Percentiles rank a stretch among this genome's conserved stretches.
These are phyloP conservation scores for Mollisiaceae sp. DNA, from an alignment of 2,329 filamentous ascomycete species.

Conservation along the genomic window DNA sequence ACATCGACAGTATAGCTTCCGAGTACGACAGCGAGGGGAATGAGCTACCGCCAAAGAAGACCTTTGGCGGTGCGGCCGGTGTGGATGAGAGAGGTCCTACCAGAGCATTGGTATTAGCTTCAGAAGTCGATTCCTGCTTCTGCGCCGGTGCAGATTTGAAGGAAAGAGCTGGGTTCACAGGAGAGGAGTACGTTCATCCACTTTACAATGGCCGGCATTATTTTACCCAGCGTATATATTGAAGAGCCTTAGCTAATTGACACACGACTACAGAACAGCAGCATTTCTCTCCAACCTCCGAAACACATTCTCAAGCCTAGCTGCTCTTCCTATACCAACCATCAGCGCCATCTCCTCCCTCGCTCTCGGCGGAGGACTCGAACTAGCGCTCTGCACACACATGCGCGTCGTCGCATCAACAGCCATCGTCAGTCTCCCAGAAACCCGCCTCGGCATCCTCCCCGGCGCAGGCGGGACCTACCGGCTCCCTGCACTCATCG, in stretches of 20 bases:
- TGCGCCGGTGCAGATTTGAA: constrained; percentile 96
- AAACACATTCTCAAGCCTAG: constrained; percentile 73
- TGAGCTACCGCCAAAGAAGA: constrained; percentile 50
- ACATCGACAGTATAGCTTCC: constrained; percentile 73
- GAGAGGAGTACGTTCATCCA: constrained; percentile 65
- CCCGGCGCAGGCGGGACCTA: constrained; percentile 94
- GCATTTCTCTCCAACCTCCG: constrained; percentile 81
- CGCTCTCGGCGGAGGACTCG: constrained; percentile 91
- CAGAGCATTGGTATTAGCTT: constrained; percentile 81
- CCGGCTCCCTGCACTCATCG: constrained; percentile 82
- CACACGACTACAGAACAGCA: constrained; percentile 62
- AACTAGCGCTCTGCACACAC: constrained; percentile 87
- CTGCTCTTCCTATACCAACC: constrained; percentile 82
- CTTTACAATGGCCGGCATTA: background rate
- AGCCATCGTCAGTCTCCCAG: constrained; percentile 81
- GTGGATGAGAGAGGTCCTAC: constrained; percentile 62
- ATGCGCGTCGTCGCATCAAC: constrained; percentile 86
- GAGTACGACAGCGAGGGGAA: constrained; percentile 63
- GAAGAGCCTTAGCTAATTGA: background rate
- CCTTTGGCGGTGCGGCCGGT: constrained; percentile 53
- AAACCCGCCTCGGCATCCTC: constrained; percentile 92
- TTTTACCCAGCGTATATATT: background rate
- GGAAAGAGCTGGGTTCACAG: constrained; percentile 77
- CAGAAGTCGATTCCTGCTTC: constrained; percentile 84
- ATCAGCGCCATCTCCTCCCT: constrained; percentile 85